Base-by-base conservation (phyloP, 768 basidiomycete species). In the Cantharellus cinnabarinus region DNA sequence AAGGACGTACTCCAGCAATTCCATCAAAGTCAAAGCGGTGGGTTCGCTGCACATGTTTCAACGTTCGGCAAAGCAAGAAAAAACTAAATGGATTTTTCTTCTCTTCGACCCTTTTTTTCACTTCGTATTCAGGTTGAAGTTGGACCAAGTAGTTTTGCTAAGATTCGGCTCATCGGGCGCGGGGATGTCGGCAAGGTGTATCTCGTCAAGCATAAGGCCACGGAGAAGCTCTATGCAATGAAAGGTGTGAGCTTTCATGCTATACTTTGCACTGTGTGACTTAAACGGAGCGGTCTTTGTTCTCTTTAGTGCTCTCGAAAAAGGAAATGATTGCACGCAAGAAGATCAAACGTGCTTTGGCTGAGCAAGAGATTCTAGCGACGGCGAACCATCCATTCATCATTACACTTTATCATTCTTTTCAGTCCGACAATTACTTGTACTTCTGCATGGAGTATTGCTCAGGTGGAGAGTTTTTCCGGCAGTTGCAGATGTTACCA, bases 381-480 rank as follows among this genome's bases (percentile, higher is more conserved):
- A 94, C 93, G 34, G 89, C 95, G 40, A 99, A 99, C 67, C 95
- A 98, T 69, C 95, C 95, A 1, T 99, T 99, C 77, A 99, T 99
- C 72, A 94, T 99, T 66, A 98, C 95, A 35, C 80, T 99, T 42
- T 87, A 97, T 72, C 95, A 99, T 71, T 97, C 94, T 2, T 99
- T 99, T 75, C 95, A 99, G 72, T 97, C 91, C 10, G 89, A 93
- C 65, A 86, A 89, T 61, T 95, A 95, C 71, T 80, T 99, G 38
- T 99, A 97, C 72, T 94, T 98, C 70, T 95, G 91, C 76, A 91
- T 90, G 89, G 89, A 97, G 71, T 98, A 97, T 71, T 99, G 95
- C 73, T 93, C 95, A 80, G 89, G 95, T 41, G 95, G 95, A 60
- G 95, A 99, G 68, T 99, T 99, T 74, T 99, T 99, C 77, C 84